A percentile compares a stretch with the other conserved stretches of the same genome.
Conservation (phyloP, 2,329 filamentous ascomycete genomes). For the Thelonectria blattea region DNA sequence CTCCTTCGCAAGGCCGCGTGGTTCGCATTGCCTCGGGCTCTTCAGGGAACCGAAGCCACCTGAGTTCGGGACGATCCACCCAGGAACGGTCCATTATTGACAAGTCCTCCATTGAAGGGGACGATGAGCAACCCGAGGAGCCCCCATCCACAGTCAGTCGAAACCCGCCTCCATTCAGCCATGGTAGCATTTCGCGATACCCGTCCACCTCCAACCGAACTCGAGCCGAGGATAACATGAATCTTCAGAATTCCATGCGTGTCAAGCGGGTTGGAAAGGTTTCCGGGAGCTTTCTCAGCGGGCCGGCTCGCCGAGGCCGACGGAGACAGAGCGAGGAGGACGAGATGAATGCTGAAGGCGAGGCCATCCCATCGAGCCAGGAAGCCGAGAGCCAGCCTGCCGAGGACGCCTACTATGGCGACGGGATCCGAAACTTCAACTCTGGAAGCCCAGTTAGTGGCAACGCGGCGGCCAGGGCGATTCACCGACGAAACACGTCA, state of each 20-base stretch:
- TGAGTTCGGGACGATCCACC: constrained; percentile 45
- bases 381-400: constrained; percentile 51
- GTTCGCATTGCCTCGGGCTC: constrained; percentile 62
- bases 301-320: constrained; percentile 77
- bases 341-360: constrained; percentile 52
- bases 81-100: constrained; percentile 44
- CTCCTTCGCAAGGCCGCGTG: constrained; percentile 58
- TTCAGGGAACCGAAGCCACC: constrained; percentile 51
- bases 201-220: constrained; percentile 56
- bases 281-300: constrained; percentile 78
- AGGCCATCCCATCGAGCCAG: constrained; percentile 47
- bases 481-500: constrained; percentile 49
- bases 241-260: constrained; percentile 75
- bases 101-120: constrained; percentile 47
- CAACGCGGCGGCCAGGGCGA: constrained; percentile 50
- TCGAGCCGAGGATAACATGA: constrained; percentile 66
- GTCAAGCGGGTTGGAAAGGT: constrained; percentile 78
- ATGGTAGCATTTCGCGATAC: constrained; percentile 61
- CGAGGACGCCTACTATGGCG: constrained; percentile 52
- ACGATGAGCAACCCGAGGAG: constrained; percentile 55
- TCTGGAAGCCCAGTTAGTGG: constrained; percentile 66
- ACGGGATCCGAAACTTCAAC: constrained; percentile 54
- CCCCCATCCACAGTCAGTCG: constrained; percentile 56
- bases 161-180: constrained; percentile 52
- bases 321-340: constrained; percentile 58